Percentiles rank a stretch among this genome's conserved stretches.
Conservation (phyloP, 106 monocot species). For the Vanilla planifolia region DNA sequence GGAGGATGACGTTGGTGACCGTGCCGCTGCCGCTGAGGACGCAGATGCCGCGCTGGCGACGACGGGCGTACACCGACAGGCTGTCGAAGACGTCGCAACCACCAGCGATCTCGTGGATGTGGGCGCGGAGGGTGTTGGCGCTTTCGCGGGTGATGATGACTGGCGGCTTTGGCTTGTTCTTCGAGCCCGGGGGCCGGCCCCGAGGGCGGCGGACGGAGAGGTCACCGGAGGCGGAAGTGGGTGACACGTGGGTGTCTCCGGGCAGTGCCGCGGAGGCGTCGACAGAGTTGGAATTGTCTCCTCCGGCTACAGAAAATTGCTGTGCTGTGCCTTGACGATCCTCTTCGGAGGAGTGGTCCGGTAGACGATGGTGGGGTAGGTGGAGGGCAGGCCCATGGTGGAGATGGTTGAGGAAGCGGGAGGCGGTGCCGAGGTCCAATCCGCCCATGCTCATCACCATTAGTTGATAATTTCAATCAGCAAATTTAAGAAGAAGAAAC, state of each 20-base stretch:
- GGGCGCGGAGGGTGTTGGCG: slow-evolving; percentile 10
- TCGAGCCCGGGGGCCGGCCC: slow-evolving; percentile 5
- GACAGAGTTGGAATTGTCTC: background rate
- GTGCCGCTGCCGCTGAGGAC: slow-evolving; percentile 8
- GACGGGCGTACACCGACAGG: slow-evolving; percentile 1
- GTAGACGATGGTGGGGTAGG: background rate
- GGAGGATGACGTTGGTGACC: slow-evolving; percentile 9
- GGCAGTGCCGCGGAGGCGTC: background rate
- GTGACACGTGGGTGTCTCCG: background rate
- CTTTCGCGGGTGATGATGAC: slow-evolving; percentile 12
- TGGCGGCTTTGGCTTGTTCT: slow-evolving; percentile 10
- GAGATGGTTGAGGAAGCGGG: slow-evolving; percentile 7
- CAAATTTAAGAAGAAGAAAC: background rate
- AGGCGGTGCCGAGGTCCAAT: slow-evolving; percentile 9
- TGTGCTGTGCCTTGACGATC: too few relatives aligned
- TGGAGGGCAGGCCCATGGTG: slow-evolving; percentile 8
- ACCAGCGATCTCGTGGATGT: slow-evolving; percentile 11
- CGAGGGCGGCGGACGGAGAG: background rate
- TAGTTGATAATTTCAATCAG: background rate
- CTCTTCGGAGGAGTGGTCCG: background rate
- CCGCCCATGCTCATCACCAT: background rate
- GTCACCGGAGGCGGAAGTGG: background rate
- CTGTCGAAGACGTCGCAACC: slow-evolving; percentile 12
- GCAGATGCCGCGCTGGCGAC: slow-evolving; percentile 11
- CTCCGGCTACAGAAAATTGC: too few relatives aligned